Evolutionary conservation across 2,329 filamentous ascomycete genomes (phyloP).

Genomic region (Davidsoniella australis): DNA sequence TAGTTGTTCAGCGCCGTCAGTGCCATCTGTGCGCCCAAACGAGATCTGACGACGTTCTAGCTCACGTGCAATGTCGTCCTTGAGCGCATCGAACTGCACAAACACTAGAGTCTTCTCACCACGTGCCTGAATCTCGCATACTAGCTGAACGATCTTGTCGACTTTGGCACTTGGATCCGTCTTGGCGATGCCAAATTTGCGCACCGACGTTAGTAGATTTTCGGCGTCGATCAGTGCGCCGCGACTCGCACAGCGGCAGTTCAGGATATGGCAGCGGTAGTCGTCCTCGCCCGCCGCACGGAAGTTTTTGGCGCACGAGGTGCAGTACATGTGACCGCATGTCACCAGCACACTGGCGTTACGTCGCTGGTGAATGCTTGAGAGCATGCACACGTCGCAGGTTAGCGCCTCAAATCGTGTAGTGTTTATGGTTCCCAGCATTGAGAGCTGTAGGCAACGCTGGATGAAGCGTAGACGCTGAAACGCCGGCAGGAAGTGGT

Average conservation of each 20-base stretch:
- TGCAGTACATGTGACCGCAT: conserved; percentile 18
- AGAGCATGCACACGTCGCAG: conserved; percentile 8
- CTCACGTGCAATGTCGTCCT: conserved; percentile 13
- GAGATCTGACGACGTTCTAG: neutral
- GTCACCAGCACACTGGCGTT: conserved; percentile 14
- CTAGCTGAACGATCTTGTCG: conserved; percentile 14
- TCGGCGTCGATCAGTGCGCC: conserved; percentile 6
- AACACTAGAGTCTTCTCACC: conserved; percentile 22
- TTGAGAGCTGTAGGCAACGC: neutral
- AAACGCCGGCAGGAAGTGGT: conserved; percentile 5
- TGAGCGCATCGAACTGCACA: conserved; percentile 20
- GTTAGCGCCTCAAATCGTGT: neutral
- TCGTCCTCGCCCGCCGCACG: neutral
- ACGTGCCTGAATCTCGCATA: conserved; percentile 1
- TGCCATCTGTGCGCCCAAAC: conserved; percentile 6
- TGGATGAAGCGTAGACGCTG: conserved; percentile 7
- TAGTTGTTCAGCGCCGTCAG: neutral
- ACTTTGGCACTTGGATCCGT: conserved; percentile 14
- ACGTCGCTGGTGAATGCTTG: neutral
- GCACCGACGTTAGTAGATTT: conserved; percentile 4
- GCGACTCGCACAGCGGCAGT: conserved; percentile 6
- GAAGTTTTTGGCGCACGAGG: conserved; percentile 10
- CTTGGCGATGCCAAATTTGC: neutral
- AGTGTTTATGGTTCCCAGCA: neutral
- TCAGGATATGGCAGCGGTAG: conserved; percentile 12